Percentiles rank a stretch among this genome's conserved stretches.
Evolutionary conservation across 1,284 basidiomycete species (phyloP).

Genomic region (Sparassis latifolia): DNA sequence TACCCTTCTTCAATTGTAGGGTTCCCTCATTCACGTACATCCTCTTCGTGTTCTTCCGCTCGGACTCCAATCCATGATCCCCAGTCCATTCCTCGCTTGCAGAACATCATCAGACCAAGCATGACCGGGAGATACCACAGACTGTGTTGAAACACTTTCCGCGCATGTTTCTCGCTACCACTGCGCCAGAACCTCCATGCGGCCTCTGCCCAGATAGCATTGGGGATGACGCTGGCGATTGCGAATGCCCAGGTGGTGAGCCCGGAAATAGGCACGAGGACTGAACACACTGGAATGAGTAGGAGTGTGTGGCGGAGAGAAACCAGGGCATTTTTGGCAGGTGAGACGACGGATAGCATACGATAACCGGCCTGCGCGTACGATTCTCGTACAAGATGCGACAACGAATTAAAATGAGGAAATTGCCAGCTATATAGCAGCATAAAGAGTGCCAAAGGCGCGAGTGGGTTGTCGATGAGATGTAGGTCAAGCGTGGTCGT

Average conservation of each 20-base stretch:
- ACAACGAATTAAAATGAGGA: constrained; percentile 96
- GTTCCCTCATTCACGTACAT: not conserved
- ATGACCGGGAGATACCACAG: constrained; percentile 91
- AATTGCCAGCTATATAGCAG: constrained; percentile 98
- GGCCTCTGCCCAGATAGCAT: constrained; percentile 62
- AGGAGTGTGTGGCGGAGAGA: constrained; percentile 79
- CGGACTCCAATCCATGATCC: constrained; percentile 38
- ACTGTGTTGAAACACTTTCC: constrained; percentile 75
- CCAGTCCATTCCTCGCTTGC: constrained; percentile 83
- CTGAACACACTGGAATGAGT: constrained; percentile 74
- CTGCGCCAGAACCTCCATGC: constrained; percentile 74
- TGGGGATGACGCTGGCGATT: constrained; percentile 72
- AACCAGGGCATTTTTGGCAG: constrained; percentile 81
- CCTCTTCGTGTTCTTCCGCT: constrained; percentile 9
- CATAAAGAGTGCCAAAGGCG: constrained; percentile 70
- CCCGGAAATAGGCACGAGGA: constrained; percentile 82
- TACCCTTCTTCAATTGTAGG: not conserved
- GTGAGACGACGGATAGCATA: constrained; percentile 86
- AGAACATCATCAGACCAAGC: constrained; percentile 90
- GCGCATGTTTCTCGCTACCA: constrained; percentile 78
- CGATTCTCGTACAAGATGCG: constrained; percentile 79
- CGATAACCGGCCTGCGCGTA: constrained; percentile 94
- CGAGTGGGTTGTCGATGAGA: constrained; percentile 68
- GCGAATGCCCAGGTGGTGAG: constrained; percentile 88
- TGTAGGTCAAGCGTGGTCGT: constrained; percentile 36